phyloP scores from a whole-genome alignment of 2,329 filamentous ascomycete species.

The Sarocladium kiliense region DNA sequence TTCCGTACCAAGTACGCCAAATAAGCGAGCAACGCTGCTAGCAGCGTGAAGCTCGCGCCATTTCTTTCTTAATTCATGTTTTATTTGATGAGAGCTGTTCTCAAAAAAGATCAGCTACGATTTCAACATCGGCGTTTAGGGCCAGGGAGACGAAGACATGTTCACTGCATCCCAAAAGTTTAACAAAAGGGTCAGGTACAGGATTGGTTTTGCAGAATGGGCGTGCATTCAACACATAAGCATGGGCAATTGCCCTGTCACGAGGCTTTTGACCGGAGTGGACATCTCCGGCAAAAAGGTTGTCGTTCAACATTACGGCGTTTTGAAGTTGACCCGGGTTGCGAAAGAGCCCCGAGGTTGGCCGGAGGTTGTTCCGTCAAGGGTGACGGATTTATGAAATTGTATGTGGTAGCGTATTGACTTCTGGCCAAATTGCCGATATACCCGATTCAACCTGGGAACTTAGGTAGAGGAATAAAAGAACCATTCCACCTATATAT shows the following conservation, averaged over 20 bases:
- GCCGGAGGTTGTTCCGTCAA: not conserved
- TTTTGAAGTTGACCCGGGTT: conserved; percentile 7
- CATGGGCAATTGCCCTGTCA: conserved; percentile 4
- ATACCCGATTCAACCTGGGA: conserved; percentile 18
- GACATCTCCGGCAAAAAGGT: not conserved
- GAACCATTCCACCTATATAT: conserved; percentile 5
- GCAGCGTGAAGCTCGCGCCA: conserved; percentile 22
- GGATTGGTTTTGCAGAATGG: not conserved
- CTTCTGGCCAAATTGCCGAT: conserved; percentile 7
- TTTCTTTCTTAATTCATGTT: conserved; percentile 21
- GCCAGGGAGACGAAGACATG: conserved; percentile 29
- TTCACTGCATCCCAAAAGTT: conserved; percentile 32
- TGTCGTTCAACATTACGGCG: conserved; percentile 15
- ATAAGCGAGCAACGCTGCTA: conserved; percentile 31
- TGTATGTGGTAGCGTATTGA: conserved; percentile 12
- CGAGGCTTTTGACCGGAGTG: not conserved
- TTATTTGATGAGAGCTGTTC: conserved; percentile 29
- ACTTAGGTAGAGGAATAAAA: conserved; percentile 10
- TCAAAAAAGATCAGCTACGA: conserved; percentile 37
- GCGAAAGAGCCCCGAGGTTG: not conserved
- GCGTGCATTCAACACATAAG: conserved; percentile 10
- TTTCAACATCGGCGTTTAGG: conserved; percentile 56
- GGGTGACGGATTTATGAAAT: conserved; percentile 9
- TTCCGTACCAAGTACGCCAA: conserved; percentile 86
- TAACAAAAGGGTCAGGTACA: conserved; percentile 22